Base-by-base conservation (phyloP, 352 stramenopile genomes). In the Globisporangium nunn region DNA sequence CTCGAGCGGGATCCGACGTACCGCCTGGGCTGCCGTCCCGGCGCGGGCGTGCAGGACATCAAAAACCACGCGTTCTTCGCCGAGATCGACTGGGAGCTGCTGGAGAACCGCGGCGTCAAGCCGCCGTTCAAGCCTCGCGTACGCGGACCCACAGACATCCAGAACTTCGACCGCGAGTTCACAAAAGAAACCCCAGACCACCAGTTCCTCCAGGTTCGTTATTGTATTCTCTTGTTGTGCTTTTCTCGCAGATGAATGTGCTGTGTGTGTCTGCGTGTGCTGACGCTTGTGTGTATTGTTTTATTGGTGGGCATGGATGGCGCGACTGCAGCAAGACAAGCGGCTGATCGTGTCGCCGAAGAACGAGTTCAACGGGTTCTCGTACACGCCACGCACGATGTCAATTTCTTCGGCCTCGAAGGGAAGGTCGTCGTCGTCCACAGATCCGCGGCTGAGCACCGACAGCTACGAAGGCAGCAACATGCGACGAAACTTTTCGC, bases 121-220 rank as follows among this genome's bases (percentile, higher is more conserved):
- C 83, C 85, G n/a, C 83, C 83, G 18, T 95, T 95, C 70, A 93
- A 93, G 70, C 83, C 85, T 45, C 83, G 85, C 33, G 79, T 93
- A 43, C 75, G 81, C 33, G 75, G 74, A 28, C 75, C 80, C 0
- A 94, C 82, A 5, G 85, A 94, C 52, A 87, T 93, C 50, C 82
- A 95, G 70, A 95, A 95, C 60, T 95, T 95, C 60, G 85, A 95
- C 59, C 84, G 87, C 56, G 82, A 93, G 61, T 93, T 95, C 53
- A 95, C 85, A 23, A 88, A 88, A 58, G 83, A 93, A 50, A 65
- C 78, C 8, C 80, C 81, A n/a, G 81, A 91, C 62, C 77, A 91
- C 50, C 70, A 69, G 41, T 90, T 89, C 56, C 62, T 89, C 11
- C 70, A 78, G 66, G 73, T 82, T 54, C 37, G 71, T 79, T 23